phyloP scores from a whole-genome alignment of 73 alveolate species.

The Paramecium pentaurelia region DNA sequence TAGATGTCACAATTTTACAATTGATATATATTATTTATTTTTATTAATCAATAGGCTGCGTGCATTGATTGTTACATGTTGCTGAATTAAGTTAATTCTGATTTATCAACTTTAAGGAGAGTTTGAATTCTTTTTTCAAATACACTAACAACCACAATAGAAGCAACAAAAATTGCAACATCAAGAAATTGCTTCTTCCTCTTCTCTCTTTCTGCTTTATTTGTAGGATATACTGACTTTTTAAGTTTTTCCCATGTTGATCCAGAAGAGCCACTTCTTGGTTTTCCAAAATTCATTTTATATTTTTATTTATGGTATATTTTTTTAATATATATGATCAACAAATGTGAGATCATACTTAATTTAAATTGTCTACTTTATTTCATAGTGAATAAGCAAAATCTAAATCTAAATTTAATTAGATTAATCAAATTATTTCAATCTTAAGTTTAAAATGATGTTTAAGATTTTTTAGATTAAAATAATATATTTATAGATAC shows the following conservation, averaged over 20 bases:
- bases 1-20: neutral
- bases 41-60: neutral
- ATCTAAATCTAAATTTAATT: neutral
- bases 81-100: conserved; percentile 40
- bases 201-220: conserved; percentile 15
- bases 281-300: neutral
- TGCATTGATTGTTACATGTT: neutral
- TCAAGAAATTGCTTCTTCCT: neutral
- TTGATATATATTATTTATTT: neutral
- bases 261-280: neutral
- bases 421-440: neutral
- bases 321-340: neutral
- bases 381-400: neutral
- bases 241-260: conserved; percentile 4
- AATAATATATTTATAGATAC: too few species aligned
- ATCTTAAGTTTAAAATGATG: neutral
- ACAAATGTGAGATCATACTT: neutral
- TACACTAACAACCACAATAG: neutral
- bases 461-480: neutral
- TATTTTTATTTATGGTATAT: conserved; percentile 25
- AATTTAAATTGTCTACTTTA: neutral
- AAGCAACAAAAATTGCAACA: conserved; percentile 23
- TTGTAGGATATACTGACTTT: conserved; percentile 2
- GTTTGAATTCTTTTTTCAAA: neutral
- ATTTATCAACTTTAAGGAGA: conserved; percentile 29